Base-by-base conservation (phyloP, 768 basidiomycete species). In the Calocybe cyanea region DNA sequence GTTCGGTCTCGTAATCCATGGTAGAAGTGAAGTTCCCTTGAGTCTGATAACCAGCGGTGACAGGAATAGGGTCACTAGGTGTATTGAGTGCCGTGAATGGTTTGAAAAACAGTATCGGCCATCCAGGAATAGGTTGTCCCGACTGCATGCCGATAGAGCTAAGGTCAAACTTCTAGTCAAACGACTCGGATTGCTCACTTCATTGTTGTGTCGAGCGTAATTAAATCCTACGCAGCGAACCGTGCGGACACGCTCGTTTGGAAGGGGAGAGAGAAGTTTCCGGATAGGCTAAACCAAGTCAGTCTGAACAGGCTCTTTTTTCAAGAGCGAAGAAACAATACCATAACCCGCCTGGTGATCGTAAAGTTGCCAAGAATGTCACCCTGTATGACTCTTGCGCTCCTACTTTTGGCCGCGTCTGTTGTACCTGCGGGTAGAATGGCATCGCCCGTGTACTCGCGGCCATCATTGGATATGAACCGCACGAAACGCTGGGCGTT, bases 1-100 rank as follows among this genome's bases (percentile, higher is more conserved):
- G 57, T 41, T 71, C 71, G 10, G 66, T 65, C 52, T 71, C 69
- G 43, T 68, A 71, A 46, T 71, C 70, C 68, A 70, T 70, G 6
- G 54, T 58, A 0, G 67, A 68, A 14, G 64, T 66, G 58, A 71
- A 71, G 41, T 67, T 64, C 17, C 65, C 63, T 45, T 69, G 68
- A 3, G 63, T 68, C 52, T 69, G 68, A 50, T 65, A 71, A 15
- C 68, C 68, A 5, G 46, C 55, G 7, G 13, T 41, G 28, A 41
- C 25, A 6, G 40, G 40, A 14, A 41, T 41, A 18, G 34, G 57
- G 24, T 53, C 61, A 35, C 45, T 59, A 9, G 63, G 64, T 8
- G 55, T 55, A 23, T 54, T 60, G 34, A 65, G 51, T 2, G 64
- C 46, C 0, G 64, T 65, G 45, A 56, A 64, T 2, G 64, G 64